Conservation (phyloP, 345 rosid species). For the Eutrema heterophyllum region DNA sequence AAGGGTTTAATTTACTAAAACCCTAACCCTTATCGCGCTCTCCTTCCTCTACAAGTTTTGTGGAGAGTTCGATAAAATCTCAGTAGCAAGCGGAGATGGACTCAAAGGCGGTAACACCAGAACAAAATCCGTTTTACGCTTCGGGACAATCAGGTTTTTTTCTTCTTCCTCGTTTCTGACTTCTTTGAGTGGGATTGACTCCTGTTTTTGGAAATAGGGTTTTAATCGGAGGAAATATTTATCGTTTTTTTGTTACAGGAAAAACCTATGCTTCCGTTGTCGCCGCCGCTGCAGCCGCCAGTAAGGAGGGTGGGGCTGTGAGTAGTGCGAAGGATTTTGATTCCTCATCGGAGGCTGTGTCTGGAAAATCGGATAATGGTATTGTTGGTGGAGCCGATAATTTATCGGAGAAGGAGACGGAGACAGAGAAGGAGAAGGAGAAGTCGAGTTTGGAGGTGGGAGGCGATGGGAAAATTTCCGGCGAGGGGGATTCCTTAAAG, state of each 20-base stretch:
- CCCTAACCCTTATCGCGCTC: slow-evolving; percentile 5
- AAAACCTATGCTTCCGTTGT: slow-evolving; percentile 33
- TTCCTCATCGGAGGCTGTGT: slow-evolving; percentile 25
- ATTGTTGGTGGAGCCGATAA: slow-evolving; percentile 3
- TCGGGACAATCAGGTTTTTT: slow-evolving; percentile 48
- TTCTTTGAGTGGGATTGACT: slow-evolving; percentile 5
- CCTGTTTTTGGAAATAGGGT: slow-evolving; percentile 20
- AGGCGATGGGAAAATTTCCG: slow-evolving; percentile 4
- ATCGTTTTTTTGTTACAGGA: slow-evolving; percentile 4
- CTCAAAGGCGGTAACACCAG: slow-evolving; percentile 29
- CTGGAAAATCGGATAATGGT: slow-evolving; percentile 16
- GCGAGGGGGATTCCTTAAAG: not conserved
- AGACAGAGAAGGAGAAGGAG: slow-evolving; percentile 3
- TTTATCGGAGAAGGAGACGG: not conserved
- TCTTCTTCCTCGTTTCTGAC: not conserved
- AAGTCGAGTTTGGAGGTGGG: slow-evolving; percentile 15
- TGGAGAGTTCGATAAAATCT: slow-evolving; percentile 7
- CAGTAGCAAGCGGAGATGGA: slow-evolving; percentile 39
- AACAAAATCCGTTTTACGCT: slow-evolving; percentile 20
- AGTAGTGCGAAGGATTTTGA: slow-evolving; percentile 53
- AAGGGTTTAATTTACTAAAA: not conserved
- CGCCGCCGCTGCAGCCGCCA: slow-evolving; percentile 27
- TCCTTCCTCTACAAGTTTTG: not conserved
- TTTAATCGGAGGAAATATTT: slow-evolving; percentile 4
- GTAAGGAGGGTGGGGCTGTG: slow-evolving; percentile 37